phyloP scores from a whole-genome alignment of 2,329 filamentous ascomycete genomes.

The Furcasterigmium furcatum region DNA sequence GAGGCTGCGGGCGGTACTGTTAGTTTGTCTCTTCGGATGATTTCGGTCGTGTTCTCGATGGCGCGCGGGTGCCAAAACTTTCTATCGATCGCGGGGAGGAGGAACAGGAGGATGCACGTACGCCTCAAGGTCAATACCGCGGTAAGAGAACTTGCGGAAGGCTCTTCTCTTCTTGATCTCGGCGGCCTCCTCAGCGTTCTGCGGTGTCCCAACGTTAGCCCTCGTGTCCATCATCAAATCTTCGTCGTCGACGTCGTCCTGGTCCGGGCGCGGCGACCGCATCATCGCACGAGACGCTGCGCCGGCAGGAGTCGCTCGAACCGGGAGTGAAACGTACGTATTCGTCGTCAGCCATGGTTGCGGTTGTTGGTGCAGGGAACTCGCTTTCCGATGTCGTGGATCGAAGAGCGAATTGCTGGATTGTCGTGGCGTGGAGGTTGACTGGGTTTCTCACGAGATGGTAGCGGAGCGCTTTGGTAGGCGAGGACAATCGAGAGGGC shows the following conservation, averaged over 20 bases:
- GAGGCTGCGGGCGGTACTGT: constrained; percentile 57
- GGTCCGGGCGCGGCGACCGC: neutral
- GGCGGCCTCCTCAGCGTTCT: constrained; percentile 97
- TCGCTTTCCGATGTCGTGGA: constrained; percentile 39
- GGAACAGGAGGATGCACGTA: constrained; percentile 61
- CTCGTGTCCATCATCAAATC: constrained; percentile 4
- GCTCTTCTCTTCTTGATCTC: constrained; percentile 99
- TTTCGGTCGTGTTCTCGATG: neutral
- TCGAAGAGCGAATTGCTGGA: constrained; percentile 36
- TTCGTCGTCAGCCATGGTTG: constrained; percentile 80
- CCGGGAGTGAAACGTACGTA: constrained; percentile 62
- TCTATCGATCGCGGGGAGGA: neutral
- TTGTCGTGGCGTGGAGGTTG: constrained; percentile 8
- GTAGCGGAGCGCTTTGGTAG: constrained; percentile 5
- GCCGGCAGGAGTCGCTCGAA: neutral
- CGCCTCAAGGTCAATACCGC: constrained; percentile 99
- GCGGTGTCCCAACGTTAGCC: constrained; percentile 24
- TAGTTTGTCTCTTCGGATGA: constrained; percentile 13
- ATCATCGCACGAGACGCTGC: constrained; percentile 1
- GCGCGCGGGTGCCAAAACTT: neutral
- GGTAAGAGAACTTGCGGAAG: constrained; percentile 99
- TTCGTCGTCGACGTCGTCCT: no score
- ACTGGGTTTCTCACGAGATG: neutral
- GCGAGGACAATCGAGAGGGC: neutral
- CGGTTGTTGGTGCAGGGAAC: constrained; percentile 39